Conservation (phyloP, 179 eudicot species). For the Heliamphora ciliata region DNA sequence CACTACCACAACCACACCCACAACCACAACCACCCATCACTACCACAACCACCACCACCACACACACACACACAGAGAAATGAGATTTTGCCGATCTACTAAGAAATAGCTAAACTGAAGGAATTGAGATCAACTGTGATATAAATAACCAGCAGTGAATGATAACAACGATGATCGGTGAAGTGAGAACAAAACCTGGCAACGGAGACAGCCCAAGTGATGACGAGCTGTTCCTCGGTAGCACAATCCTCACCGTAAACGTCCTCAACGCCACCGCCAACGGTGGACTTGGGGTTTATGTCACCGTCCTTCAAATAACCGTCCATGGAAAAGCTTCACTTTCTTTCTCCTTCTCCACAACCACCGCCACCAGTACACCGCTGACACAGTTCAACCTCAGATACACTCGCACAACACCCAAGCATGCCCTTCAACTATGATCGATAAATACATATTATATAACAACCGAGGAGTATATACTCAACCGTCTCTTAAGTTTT, state of each 20-base stretch:
- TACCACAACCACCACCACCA: too few relatives aligned
- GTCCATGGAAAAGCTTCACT: constrained; percentile 28
- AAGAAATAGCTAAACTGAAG: not conserved
- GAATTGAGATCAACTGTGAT: not conserved
- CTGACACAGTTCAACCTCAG: not conserved
- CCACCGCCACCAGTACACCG: too few relatives aligned
- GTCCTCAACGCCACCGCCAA: constrained; percentile 58
- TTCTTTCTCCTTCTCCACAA: constrained; percentile 5
- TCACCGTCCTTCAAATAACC: constrained; percentile 29
- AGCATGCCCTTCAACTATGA: not conserved
- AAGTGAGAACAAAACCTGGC: constrained; percentile 39
- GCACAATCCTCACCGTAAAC: constrained; percentile 77
- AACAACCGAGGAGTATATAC: not conserved
- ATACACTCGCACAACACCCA: not conserved
- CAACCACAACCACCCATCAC: too few relatives aligned
- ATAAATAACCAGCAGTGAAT: not conserved
- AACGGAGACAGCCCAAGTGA: constrained; percentile 74
- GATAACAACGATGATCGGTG: not conserved
- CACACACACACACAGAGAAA: not conserved
- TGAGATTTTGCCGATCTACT: not conserved
- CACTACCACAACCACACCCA: too few relatives aligned
- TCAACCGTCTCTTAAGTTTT: too few relatives aligned
- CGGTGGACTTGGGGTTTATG: constrained; percentile 30
- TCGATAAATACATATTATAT: not conserved
- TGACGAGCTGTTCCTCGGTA: constrained; percentile 60